These are phyloP conservation scores for Hygrocybe punicea DNA, from an alignment of 768 basidiomycete genomes.

Conservation along the genomic window DNA sequence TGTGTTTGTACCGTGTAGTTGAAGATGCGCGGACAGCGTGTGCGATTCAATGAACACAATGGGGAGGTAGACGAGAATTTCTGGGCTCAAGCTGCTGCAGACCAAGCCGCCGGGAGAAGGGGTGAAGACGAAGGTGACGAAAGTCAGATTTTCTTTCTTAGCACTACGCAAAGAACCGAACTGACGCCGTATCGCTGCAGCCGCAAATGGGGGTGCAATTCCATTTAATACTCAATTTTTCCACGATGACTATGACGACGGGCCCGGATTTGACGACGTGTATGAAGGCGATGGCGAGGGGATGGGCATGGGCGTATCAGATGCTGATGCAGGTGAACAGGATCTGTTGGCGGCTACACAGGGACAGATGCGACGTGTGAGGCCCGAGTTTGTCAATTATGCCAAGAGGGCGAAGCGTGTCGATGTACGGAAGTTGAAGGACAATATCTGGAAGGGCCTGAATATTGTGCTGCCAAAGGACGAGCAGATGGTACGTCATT, in stretches of 20 bases:
- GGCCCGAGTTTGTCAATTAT: constrained; percentile 89
- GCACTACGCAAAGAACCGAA: neutral
- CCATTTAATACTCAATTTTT: constrained; percentile 98
- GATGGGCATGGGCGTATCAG: constrained; percentile 31
- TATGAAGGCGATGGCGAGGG: constrained; percentile 48
- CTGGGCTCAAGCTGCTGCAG: constrained; percentile 94
- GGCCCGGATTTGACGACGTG: constrained; percentile 62
- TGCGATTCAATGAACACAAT: constrained; percentile 57
- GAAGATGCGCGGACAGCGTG: constrained; percentile 79
- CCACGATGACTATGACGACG: constrained; percentile 86
- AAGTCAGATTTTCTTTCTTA: constrained; percentile 40
- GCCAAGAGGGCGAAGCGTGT: constrained; percentile 94
- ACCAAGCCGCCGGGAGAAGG: constrained; percentile 61
- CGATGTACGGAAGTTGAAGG: constrained; percentile 94
- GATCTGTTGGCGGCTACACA: constrained; percentile 85
- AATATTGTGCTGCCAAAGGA: constrained; percentile 59
- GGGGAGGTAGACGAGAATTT: constrained; percentile 95
- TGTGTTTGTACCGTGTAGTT: constrained; percentile 48
- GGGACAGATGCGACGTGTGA: constrained; percentile 68
- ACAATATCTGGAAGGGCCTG: constrained; percentile 94
- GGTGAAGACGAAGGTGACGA: constrained; percentile 56
- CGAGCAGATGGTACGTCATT: constrained; percentile 50
- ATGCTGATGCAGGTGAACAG: constrained; percentile 69
- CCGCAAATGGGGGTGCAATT: constrained; percentile 50
- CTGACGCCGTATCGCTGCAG: constrained; percentile 12